These are phyloP conservation scores for Cavenderia fasciculata DNA, from an alignment of 78 protist genomes.

Conservation along the genomic window DNA sequence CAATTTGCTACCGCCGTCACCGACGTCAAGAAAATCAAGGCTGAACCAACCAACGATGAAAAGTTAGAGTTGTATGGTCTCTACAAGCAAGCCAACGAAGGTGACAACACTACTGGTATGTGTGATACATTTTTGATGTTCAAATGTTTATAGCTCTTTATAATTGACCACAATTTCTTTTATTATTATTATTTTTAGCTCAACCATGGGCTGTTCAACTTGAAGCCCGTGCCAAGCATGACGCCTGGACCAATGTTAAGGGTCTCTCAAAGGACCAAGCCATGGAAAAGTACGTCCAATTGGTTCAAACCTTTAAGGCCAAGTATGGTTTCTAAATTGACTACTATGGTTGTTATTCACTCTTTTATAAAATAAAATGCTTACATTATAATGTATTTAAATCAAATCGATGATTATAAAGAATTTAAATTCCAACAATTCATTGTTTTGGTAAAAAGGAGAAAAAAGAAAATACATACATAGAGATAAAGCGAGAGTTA, in stretches of 20 bases:
- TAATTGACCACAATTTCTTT: neutral
- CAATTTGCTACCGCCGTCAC: constrained; percentile 80
- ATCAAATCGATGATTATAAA: too few species aligned
- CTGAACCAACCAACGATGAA: constrained; percentile 81
- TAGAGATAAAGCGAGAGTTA: too few species aligned
- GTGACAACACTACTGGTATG: constrained; percentile 52
- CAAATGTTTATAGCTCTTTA: neutral
- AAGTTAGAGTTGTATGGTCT: constrained; percentile 80
- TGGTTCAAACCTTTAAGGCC: constrained; percentile 46
- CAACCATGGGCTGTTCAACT: constrained; percentile 76
- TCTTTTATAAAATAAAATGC: too few species aligned
- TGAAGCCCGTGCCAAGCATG: constrained; percentile 70
- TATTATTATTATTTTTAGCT: neutral
- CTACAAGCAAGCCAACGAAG: constrained; percentile 93
- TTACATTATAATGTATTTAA: too few species aligned
- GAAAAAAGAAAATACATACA: too few species aligned
- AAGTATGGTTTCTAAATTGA: constrained; percentile 18
- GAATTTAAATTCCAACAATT: too few species aligned
- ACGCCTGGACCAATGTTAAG: constrained; percentile 39
- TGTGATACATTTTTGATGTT: too few species aligned
- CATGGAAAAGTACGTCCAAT: constrained; percentile 23
- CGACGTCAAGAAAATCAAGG: constrained; percentile 73
- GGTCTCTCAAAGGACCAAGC: constrained; percentile 59
- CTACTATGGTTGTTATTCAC: too few species aligned
- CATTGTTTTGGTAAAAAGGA: too few species aligned